Evolutionary conservation across 306 rosid species (phyloP), one percentile per base, ranked within the genome.

Genomic region (Cyclanthera cordifolia): DNA sequence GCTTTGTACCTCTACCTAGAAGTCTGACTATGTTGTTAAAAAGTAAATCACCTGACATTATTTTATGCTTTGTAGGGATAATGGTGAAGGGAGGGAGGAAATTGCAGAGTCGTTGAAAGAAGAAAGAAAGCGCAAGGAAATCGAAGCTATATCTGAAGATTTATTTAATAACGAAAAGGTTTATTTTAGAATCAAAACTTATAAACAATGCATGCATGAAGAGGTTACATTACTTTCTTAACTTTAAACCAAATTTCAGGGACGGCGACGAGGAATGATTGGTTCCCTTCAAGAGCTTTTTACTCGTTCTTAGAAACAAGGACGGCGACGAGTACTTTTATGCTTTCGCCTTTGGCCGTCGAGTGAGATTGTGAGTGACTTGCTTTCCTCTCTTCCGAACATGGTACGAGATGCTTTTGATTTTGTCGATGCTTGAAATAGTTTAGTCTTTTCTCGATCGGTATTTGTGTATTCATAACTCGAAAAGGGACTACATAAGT

Each of bases 91-190:
- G 67, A 84, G 61, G 50, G 93, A 92, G 66, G 93, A 87, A 70
- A 53, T 73, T 53, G 75, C 53, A 9, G 86, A 83, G 75, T 73
- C 82, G 17, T 70, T 84, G 72, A 84, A 75, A 75, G 88, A 87
- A 74, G 98, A 92, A 81, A 87, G 78, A 74, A 84, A 73, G 76
- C 80, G 93, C 74, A 92, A 81, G 86, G 81, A 87, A 77, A 79
- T 70, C 77, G 97, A 92, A 79, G 97, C 96, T 6, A 45, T 87
- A 49, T 87, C 96, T 3, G 97, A 92, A 56, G 97, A 89, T 57
- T 83, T 92, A 67, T 92, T 92, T 75, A 85, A 81, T 79, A 89
- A 82, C 45, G 82, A 83, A 72, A 82, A 78, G 90, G 94, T 76
- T 39, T n/a, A 24, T 16, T 58, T 8, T 12, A 48, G 53, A 53